These are phyloP conservation scores for Exophiala lecanii-corni DNA, from an alignment of 2,329 filamentous ascomycete species.

Conservation along the genomic window DNA sequence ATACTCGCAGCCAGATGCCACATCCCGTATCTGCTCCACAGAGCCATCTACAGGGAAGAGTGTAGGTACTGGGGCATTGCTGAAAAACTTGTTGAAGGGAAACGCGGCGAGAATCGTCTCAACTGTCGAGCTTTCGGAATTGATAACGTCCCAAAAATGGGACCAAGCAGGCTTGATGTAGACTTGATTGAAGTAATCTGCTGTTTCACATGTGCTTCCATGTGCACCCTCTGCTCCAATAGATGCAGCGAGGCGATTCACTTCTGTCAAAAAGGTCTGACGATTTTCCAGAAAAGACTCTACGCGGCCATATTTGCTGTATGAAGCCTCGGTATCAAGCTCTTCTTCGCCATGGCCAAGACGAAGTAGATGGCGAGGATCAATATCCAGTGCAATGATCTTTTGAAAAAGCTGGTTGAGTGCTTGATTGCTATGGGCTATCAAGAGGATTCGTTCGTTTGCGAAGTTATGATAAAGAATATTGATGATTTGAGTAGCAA, in stretches of 20 bases:
- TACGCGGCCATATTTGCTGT: slow-evolving; percentile 90
- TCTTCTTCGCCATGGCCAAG: slow-evolving; percentile 96
- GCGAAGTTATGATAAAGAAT: slow-evolving; percentile 99
- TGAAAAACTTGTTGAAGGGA: slow-evolving; percentile 84
- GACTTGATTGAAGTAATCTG: slow-evolving; percentile 91
- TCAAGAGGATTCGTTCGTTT: slow-evolving; percentile 79
- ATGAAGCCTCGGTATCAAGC: slow-evolving; percentile 76
- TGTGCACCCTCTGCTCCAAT: slow-evolving; percentile 90
- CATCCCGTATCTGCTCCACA: slow-evolving; percentile 65
- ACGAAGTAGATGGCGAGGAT: slow-evolving; percentile 85
- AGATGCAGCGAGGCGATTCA: slow-evolving; percentile 77
- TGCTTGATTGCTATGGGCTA: slow-evolving; percentile 97
- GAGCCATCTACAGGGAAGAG: slow-evolving; percentile 67
- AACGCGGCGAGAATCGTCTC: slow-evolving; percentile 68
- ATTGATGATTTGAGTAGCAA: slow-evolving; percentile 96
- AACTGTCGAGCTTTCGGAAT: slow-evolving; percentile 51
- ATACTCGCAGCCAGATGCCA: slow-evolving; percentile 77
- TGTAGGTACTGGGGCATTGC: slow-evolving; percentile 71
- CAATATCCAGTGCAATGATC: slow-evolving; percentile 93
- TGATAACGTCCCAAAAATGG: slow-evolving; percentile 67
- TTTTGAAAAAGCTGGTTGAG: slow-evolving; percentile 97
- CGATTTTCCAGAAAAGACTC: slow-evolving; percentile 93
- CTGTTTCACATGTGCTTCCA: slow-evolving; percentile 91
- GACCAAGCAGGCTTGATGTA: slow-evolving; percentile 86
- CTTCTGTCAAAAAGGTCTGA: slow-evolving; percentile 70